Evolutionary conservation across 2,329 filamentous ascomycete genomes (phyloP), one percentile per base, ranked within the genome.

Genomic region (Didymella pinodella): DNA sequence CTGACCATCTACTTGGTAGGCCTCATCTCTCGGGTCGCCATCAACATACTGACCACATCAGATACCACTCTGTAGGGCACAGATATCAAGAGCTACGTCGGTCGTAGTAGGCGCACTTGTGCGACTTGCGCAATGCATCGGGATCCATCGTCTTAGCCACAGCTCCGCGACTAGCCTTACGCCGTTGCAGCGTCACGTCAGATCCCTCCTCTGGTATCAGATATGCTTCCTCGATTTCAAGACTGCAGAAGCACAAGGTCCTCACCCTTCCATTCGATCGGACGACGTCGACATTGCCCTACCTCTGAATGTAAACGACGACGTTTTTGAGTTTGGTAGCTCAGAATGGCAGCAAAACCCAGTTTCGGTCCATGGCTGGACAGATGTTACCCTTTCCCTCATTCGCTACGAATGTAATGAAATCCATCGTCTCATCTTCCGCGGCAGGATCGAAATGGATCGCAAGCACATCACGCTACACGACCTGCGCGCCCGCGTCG

Each of bases 141-240:
- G 75, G 54, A 77, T 77, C 36, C 75, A 77, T 44, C 73, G 75
- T 25, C 61, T 75, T 16, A 72, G 67, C 29, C 68, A 75, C 59
- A 75, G 63, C 53, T 75, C 72, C 38, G 69, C 74, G 12, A 72
- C 69, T 46, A 74, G 67, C 40, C 65, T 77, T 2, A 76, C 72
- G 6, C 75, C 74, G 1, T 58, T 75, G 3, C 74, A 77, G 60
- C 69, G 74, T 7, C 75, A 77, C 46, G 70, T 76, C 3, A 67
- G 75, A 18, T 76, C 75, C 11, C 64, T 77, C 4, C 65, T 77
- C 20, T 77, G 75, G 75, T 75, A 77, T 52, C 74, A 77, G 34
- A 76, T 77, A 7, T 76, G 74, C 47, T 76, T 77, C 57, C 63
- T 77, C 4, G 75, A 77, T 47, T 75, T 77, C 62, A 76, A 75